These are phyloP conservation scores for Fusarium hainanense DNA, from an alignment of 2,329 filamentous ascomycete species.

Conservation along the genomic window DNA sequence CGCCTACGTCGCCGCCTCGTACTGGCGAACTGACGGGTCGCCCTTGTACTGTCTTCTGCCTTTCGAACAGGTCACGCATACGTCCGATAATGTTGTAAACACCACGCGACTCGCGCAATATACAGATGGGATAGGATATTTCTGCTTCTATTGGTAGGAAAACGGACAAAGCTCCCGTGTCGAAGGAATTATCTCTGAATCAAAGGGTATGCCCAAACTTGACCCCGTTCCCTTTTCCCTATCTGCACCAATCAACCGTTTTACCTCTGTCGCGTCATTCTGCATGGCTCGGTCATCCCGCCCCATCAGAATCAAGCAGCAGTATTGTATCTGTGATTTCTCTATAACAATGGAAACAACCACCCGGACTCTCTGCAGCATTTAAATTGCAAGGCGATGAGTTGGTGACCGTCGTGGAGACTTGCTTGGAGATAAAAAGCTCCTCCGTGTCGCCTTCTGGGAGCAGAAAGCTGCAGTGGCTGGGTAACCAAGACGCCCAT, in stretches of 20 bases:
- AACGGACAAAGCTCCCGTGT: conserved; percentile 37
- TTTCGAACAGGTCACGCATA: conserved; percentile 42
- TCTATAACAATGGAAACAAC: conserved; percentile 45
- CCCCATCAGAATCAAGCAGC: conserved; percentile 43
- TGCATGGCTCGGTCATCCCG: conserved; percentile 13
- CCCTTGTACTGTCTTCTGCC: conserved; percentile 39
- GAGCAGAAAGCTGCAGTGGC: conserved; percentile 36
- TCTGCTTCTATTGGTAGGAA: conserved; percentile 41
- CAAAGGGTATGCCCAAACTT: conserved; percentile 51
- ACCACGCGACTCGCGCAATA: conserved; percentile 44
- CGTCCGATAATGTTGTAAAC: conserved; percentile 51
- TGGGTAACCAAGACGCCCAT: conserved; percentile 34
- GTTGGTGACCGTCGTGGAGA: conserved; percentile 43
- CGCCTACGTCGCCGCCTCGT: conserved; percentile 24
- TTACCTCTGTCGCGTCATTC: conserved; percentile 42
- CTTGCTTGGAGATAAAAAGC: conserved; percentile 39
- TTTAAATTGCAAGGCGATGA: conserved; percentile 47
- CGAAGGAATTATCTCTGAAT: conserved; percentile 37
- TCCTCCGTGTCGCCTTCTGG: conserved; percentile 37
- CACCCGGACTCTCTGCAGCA: conserved; percentile 42
- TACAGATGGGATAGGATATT: conserved; percentile 43
- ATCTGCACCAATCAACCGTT: conserved; percentile 29
- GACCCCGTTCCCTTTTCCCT: conserved; percentile 37
- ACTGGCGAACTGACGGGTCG: conserved; percentile 28
- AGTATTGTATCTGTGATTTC: conserved; percentile 48